Evolutionary conservation across 2,329 filamentous ascomycete species (phyloP), one percentile per base, ranked within the genome.

Genomic region (Aspergillus brunneoviolaceus): DNA sequence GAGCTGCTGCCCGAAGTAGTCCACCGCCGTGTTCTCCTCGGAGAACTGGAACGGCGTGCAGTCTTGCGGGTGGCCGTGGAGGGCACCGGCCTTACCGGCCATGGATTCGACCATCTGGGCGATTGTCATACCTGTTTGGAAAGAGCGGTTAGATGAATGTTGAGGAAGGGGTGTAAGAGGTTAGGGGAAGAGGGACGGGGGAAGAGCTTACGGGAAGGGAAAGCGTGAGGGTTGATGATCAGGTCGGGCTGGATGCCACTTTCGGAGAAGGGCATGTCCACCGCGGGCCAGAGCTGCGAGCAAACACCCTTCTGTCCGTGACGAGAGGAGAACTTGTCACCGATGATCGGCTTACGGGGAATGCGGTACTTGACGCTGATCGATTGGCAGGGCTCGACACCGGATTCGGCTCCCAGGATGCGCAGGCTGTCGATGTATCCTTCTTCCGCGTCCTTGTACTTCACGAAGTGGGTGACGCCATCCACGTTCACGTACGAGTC

Each of bases 201-300:
- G 11, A 3, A 16, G 42, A 29, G 66, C 74, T 69, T 70, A 78
- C 95, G 93, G 50, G 94, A 98, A 7, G 95, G 95, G 84, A 99
- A 99, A 72, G 95, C 95, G 84, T 99, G 95, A 47, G 95, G 95
- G 80, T 99, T 99, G 83, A 99, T 99, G 78, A 99, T 99, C 70
- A 96, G 84, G 77, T 99, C 95, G 10, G 95, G 95, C 72, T 97
- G 93, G 62, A 99, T 98, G 57, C 95, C 95, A 5, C 90, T 91
- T 79, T 99, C 95, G 2, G 91, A 92, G 79, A 98, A 99, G 3
- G 95, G 95, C 91, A 99, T 95, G 75, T 98, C 93, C 60, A 90
- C 82, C 2, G 88, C 85, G 0, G 93, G 95, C 92, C 95, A 99
- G 75, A 97, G 95, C 74, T 98, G 94, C 19, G 92, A 97, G 71